Conservation (phyloP, 2,329 filamentous ascomycete genomes). For the Rachicladosporium sp. region DNA sequence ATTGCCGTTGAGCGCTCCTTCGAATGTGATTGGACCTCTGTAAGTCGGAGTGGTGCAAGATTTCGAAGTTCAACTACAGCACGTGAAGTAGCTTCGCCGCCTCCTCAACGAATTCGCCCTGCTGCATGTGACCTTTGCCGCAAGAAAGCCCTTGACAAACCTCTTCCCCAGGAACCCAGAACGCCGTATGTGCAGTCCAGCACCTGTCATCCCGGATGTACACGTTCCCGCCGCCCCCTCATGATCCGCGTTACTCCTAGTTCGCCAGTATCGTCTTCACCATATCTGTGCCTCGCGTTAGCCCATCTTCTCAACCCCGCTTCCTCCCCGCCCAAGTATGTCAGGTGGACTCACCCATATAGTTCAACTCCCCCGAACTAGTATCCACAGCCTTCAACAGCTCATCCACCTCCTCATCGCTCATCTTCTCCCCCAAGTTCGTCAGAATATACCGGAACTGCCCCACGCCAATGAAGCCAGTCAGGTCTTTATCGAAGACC, state of each 20-base stretch:
- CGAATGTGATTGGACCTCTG: too few relatives aligned
- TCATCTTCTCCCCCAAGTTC: slow-evolving; percentile 98
- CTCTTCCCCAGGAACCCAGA: too few relatives aligned
- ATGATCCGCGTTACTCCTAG: slow-evolving; percentile 9
- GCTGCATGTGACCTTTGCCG: too few relatives aligned
- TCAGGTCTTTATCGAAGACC: slow-evolving; percentile 98
- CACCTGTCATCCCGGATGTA: too few relatives aligned
- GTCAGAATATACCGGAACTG: slow-evolving; percentile 96
- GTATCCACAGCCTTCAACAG: slow-evolving; percentile 96
- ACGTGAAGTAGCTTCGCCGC: too few relatives aligned
- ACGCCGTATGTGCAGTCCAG: too few relatives aligned
- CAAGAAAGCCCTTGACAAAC: too few relatives aligned
- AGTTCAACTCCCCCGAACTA: slow-evolving; percentile 93
- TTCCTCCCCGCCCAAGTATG: background rate
- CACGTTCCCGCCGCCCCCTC: too few relatives aligned
- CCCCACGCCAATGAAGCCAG: slow-evolving; percentile 91
- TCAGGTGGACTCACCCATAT: slow-evolving; percentile 55
- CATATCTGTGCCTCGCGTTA: slow-evolving; percentile 17
- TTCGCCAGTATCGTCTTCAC: slow-evolving; percentile 30
- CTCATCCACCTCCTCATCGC: slow-evolving; percentile 96
- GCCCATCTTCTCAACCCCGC: slow-evolving; percentile 5
- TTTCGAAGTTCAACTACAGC: too few relatives aligned
- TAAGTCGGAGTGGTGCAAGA: too few relatives aligned
- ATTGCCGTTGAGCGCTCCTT: too few relatives aligned
- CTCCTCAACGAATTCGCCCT: too few relatives aligned